Evolutionary conservation across 2,329 filamentous ascomycete species (phyloP), one percentile per base, ranked within the genome.

Genomic region (Colletotrichum musae): DNA sequence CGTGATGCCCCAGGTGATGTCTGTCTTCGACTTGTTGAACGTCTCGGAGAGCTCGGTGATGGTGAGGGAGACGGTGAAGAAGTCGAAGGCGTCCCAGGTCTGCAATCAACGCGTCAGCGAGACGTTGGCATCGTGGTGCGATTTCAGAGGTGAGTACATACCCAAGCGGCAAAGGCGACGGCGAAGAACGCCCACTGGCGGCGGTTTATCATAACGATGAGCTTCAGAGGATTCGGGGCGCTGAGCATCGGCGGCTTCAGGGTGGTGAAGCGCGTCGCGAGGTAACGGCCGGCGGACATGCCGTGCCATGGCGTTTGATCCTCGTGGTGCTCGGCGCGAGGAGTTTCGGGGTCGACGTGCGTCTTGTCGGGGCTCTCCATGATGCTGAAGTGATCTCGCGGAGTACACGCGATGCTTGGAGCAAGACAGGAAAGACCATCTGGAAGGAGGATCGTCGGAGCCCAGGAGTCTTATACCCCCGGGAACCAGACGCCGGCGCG

Each of bases 11-110:
- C 88, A 90, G 15, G 88, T 89, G 26, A 91, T 89, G 71, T 89
- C 86, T 5, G 87, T 84, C 63, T 87, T 88, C 59, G 84, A 77
- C 70, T 83, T 85, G 67, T 78, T 81, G 72, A 91, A 91, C 1
- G 81, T 80, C 61, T 85, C 78, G 43, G 85, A 81, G 15, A 92
- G 80, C 24, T 87, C 82, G 13, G 80, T 85, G 16, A 90, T 81
- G 0, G 88, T 89, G 52, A 92, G 80, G 1, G 87, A 89, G 28
- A 91, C 89, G 53, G 88, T 90, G 77, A 91, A 90, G 80, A 91
- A 92, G 77, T 92, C 90, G 72, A 91, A 91, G 4, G 89, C 84
- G 74, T 91, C 88, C 88, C 87, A 89, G 1, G 86, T 86, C 87
- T 89, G 45, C 7, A 12, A 16, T 3, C 16, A 24, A 6, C 6